Evolutionary conservation across 768 basidiomycete species (phyloP), one percentile per base, ranked within the genome.

Genomic region (Serendipita sp.): DNA sequence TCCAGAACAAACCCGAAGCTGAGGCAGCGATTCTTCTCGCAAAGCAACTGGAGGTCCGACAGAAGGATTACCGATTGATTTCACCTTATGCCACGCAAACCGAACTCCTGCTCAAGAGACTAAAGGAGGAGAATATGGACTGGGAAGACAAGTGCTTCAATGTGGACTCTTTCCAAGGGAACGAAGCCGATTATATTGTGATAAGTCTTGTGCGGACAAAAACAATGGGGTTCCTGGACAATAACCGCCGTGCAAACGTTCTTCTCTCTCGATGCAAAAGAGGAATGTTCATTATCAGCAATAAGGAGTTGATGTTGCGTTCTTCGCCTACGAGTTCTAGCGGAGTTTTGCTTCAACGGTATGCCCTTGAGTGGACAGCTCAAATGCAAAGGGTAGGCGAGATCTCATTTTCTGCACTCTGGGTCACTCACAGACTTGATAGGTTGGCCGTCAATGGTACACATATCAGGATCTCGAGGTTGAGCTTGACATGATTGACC

Each of bases 71-170:
- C 71, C 78, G 79, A 37, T 83, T 92, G 48, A 86, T 92, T 63
- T 90, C 87, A 8, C 89, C 89, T 0, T 92, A 92, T 78, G 87
- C 87, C 72, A 82, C 78, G 4, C 89, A 92, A 71, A 78, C 86
- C 11, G 78, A 71, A 58, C 24, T 32, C 10, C 10, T 60, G 16
- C 37, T 62, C 8, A 37, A 10, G 28, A 24, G 56, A 8, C 78
- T 92, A 70, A 79, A 83, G 68, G 46, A 65, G 0, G 73, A 73
- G 41, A 78, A 76, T 0, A 73, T 92, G 0, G 65, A 75, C 2
- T 78, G 75, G 75, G 80, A 91, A 68, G 68, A 65, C 18, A 89
- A 77, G 64, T 83, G 83, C 64, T 89, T 86, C 75, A 88, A 86
- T 71, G 83, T 89, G 32, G 88, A 89, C 69, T 81, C 85, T 0